Conservation (phyloP, 1,139 yeast species). For the Candida sp. region DNA sequence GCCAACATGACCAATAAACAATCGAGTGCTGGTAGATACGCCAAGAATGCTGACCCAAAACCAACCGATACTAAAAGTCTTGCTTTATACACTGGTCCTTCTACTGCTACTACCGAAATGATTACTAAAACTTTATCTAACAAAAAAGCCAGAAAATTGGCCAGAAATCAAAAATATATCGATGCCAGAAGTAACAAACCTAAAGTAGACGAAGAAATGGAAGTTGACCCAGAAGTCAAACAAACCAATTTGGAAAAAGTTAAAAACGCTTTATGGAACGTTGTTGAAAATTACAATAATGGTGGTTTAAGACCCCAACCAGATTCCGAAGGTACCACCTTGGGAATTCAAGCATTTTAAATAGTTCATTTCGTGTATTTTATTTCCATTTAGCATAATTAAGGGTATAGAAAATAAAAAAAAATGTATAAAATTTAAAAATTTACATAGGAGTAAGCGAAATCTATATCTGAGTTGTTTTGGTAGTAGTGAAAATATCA, state of each 20-base stretch:
- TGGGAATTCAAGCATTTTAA: constrained; percentile 68
- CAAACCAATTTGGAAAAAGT: constrained; percentile 43
- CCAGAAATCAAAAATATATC: constrained; percentile 72
- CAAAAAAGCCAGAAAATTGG: constrained; percentile 79
- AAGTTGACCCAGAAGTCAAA: constrained; percentile 37
- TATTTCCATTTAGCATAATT: not conserved
- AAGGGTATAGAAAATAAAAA: too few species aligned
- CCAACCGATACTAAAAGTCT: constrained; percentile 59
- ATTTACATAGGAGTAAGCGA: too few species aligned
- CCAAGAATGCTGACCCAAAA: constrained; percentile 31
- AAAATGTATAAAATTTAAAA: too few species aligned
- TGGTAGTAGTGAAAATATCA: too few species aligned
- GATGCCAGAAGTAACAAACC: constrained; percentile 51
- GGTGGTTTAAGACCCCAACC: constrained; percentile 42
- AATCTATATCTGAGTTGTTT: too few species aligned
- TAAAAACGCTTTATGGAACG: constrained; percentile 68
- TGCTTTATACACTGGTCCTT: constrained; percentile 54
- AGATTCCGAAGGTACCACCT: constrained; percentile 74
- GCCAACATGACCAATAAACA: constrained; percentile 44
- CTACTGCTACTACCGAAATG: constrained; percentile 34
- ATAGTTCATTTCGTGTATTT: too few species aligned
- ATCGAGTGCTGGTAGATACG: constrained; percentile 44
- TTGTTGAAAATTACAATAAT: constrained; percentile 49
- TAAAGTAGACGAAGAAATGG: constrained; percentile 46
- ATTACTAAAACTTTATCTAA: constrained; percentile 67